Conservation (phyloP, 345 rosid species). For the Aurinia saxatilis region DNA sequence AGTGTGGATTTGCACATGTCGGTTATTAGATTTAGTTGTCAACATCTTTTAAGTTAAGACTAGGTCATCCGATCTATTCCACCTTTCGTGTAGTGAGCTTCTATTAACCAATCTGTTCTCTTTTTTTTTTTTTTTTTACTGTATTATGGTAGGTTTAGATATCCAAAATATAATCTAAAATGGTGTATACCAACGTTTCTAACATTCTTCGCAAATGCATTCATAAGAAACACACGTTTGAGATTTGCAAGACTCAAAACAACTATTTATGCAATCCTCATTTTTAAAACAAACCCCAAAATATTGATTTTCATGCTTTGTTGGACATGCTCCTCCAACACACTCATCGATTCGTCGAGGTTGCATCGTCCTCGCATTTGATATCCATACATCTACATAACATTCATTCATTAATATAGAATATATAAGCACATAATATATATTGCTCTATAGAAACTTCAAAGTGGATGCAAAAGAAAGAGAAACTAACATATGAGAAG, state of each 20-base stretch:
- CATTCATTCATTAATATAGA: too few species aligned
- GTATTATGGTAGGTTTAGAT: too few species aligned
- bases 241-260: neutral
- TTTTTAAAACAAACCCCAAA: constrained; percentile 2
- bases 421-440: too few species aligned
- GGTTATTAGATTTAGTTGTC: too few species aligned
- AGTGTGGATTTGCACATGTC: too few species aligned
- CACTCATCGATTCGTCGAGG: neutral
- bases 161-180: too few species aligned
- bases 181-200: too few species aligned
- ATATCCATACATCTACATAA: neutral
- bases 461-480: neutral
- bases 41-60: too few species aligned
- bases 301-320: neutral
- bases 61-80: too few species aligned
- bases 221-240: neutral
- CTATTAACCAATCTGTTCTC: too few species aligned
- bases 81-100: too few species aligned
- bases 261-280: neutral
- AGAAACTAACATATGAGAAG: neutral
- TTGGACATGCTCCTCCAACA: neutral
- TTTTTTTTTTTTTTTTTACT: too few species aligned
- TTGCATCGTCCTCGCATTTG: neutral
- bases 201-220: neutral
- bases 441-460: neutral